Evolutionary conservation across 2,329 filamentous ascomycete species (phyloP).

Genomic region (Sclerotiophoma versabilis): DNA sequence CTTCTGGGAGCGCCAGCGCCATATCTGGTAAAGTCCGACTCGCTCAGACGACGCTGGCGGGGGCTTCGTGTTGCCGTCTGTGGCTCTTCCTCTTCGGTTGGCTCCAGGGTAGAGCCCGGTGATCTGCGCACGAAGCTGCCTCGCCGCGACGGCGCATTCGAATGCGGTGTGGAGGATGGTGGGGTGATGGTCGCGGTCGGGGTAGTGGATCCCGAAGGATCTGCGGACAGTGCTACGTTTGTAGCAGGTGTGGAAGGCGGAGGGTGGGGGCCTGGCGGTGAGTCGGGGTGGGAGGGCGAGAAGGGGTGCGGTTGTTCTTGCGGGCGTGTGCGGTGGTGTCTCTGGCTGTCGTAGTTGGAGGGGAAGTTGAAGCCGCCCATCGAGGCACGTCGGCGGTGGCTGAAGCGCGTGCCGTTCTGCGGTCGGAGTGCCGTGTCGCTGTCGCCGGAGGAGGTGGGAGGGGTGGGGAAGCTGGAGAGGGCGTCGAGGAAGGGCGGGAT

Average conservation of each 20-base stretch:
- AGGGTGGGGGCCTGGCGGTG: conserved; percentile 64
- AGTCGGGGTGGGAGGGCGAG: conserved; percentile 58
- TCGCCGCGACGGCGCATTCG: conserved; percentile 47
- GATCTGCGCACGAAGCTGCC: conserved; percentile 50
- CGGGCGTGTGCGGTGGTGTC: conserved; percentile 56
- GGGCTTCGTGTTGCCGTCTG: conserved; percentile 51
- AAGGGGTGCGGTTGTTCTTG: conserved; percentile 53
- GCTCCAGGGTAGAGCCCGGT: conserved; percentile 51
- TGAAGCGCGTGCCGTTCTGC: conserved; percentile 63
- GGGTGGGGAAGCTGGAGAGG: conserved; percentile 57
- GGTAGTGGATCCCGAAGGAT: conserved; percentile 60
- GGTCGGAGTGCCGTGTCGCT: conserved; percentile 61
- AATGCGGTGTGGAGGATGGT: conserved; percentile 46
- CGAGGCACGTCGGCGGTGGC: conserved; percentile 61
- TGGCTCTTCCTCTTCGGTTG: conserved; percentile 53
- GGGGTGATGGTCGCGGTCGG: conserved; percentile 43
- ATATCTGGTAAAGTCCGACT: conserved; percentile 67
- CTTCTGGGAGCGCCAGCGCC: conserved; percentile 68
- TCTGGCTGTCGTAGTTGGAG: conserved; percentile 60
- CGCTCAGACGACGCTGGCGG: conserved; percentile 63
- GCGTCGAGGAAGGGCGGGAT: conserved; percentile 60
- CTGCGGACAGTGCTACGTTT: conserved; percentile 62
- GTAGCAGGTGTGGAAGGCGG: conserved; percentile 68
- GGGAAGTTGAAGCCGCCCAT: conserved; percentile 61
- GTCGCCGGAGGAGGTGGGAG: conserved; percentile 56